Evolutionary conservation across 139 green algal species (phyloP), one percentile per base, ranked within the genome.

Genomic region (Tetratostichococcus sp.): DNA sequence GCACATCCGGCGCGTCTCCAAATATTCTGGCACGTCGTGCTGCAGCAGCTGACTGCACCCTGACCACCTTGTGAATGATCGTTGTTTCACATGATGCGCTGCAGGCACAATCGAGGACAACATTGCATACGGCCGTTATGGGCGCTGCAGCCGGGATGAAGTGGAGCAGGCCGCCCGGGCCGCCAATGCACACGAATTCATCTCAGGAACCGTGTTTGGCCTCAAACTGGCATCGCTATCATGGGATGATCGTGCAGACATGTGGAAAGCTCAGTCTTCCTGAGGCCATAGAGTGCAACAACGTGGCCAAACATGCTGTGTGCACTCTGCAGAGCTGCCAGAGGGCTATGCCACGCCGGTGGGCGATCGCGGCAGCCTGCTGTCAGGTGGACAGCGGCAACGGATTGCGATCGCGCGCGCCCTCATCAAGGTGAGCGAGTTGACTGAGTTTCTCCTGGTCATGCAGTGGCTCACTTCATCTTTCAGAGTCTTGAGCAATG

Each of bases 91-190:
- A 8, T 50, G 39, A 14, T 8, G 39, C 19, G 14, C 19, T 62
- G 76, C 83, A 82, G 91, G 88, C 30, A 95, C 80, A 74, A 93
- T 97, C 19, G 85, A 75, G 1, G 92, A 97, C 80, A 97, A 97
- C 85, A 97, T 97, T 31, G 79, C 82, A 0, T 97, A 97, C 70
- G 91, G 86, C 71, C 43, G 25, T 32, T 75, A 72, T 31, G 77
- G 77, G 30, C 67, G 22, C 30, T 80, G 75, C 71, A 79, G 43
- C 35, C 57, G 73, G 57, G 77, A 73, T 26, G 80, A 88, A 58
- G 72, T 92, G 14, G 80, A 87, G 74, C 69, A 57, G 21, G 90
- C 90, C 16, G 88, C 89, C 1, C 71, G 43, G 43, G 75, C 80
- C 31, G 90, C 90, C 57, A 90, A 94, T 67, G 87, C 87, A 11